These are phyloP conservation scores for Sugiyamaella marilandica DNA, from an alignment of 805 yeast genomes.

Conservation along the genomic window DNA sequence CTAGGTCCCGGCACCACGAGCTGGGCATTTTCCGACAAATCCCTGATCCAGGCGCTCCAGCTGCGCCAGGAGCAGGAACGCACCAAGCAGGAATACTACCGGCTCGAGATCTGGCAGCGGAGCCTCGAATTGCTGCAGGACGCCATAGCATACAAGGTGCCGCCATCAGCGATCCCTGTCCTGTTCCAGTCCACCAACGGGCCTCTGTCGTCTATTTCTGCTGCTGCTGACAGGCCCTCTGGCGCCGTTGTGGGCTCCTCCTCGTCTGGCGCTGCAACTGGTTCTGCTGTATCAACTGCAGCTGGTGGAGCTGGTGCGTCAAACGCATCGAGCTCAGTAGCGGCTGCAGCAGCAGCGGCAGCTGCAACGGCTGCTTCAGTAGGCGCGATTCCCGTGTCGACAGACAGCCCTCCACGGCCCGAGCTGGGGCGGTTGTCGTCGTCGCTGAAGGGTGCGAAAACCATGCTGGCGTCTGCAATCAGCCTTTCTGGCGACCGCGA, in stretches of 20 bases:
- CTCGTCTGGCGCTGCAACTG: conserved; percentile 4
- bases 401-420: conserved; percentile 5
- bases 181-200: conserved; percentile 39
- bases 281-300: background rate
- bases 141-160: conserved; percentile 59
- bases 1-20: conserved; percentile 50
- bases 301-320: background rate
- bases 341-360: conserved; percentile 17
- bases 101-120: conserved; percentile 55
- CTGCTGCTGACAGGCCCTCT: conserved; percentile 1
- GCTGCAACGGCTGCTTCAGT: conserved; percentile 19
- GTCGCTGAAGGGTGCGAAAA: conserved; percentile 6
- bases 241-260: conserved; percentile 4
- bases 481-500: conserved; percentile 14
- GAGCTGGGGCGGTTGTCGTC: background rate
- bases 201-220: conserved; percentile 9
- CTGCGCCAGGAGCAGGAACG: conserved; percentile 69
- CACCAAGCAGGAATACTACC: conserved; percentile 75
- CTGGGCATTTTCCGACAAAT: conserved; percentile 55
- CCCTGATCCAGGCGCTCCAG: conserved; percentile 54
- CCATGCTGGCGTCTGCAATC: conserved; percentile 9
- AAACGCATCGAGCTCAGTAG: conserved; percentile 8
- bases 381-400: conserved; percentile 9
- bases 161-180: conserved; percentile 57
- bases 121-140: conserved; percentile 57